Percentiles rank a stretch among this genome's conserved stretches.
These are phyloP conservation scores for Thielaviopsis ethacetica DNA, from an alignment of 2,329 filamentous ascomycete genomes.

Conservation along the genomic window DNA sequence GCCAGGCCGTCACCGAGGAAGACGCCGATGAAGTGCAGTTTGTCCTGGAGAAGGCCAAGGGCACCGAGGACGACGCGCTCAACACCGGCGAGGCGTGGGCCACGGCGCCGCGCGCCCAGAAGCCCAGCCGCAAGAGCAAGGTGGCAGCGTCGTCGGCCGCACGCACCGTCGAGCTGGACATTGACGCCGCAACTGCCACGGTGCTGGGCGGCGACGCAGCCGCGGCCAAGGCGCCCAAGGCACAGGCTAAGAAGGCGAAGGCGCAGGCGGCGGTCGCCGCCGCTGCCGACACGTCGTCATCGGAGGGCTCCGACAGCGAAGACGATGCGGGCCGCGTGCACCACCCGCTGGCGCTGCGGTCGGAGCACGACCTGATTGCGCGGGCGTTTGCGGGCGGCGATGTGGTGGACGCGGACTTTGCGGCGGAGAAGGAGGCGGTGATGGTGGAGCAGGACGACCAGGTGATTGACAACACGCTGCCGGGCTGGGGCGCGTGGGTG, in stretches of 20 bases:
- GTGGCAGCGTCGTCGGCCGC: not conserved
- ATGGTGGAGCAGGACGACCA: conserved; percentile 69
- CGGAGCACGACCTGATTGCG: conserved; percentile 52
- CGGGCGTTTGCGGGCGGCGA: conserved; percentile 79
- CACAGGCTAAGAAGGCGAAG: not conserved
- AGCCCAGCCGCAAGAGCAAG: conserved; percentile 18
- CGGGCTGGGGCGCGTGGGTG: conserved; percentile 87
- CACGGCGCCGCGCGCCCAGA: conserved; percentile 14
- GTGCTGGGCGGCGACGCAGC: conserved; percentile 1
- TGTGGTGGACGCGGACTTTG: conserved; percentile 68
- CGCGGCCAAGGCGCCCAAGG: not conserved
- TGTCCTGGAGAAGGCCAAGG: conserved; percentile 12
- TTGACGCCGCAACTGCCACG: conserved; percentile 7
- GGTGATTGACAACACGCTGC: conserved; percentile 66
- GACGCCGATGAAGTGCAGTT: conserved; percentile 16
- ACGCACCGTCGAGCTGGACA: conserved; percentile 7
- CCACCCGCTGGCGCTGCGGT: conserved; percentile 35
- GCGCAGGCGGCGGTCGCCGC: not conserved
- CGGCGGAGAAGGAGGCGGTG: conserved; percentile 57
- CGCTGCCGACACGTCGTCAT: conserved; percentile 7
- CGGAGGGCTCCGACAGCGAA: conserved; percentile 2
- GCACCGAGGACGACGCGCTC: not conserved
- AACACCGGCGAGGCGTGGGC: conserved; percentile 9
- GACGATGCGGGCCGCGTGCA: conserved; percentile 20
- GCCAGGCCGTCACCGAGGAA: conserved; percentile 8